Conservation (phyloP, 345 rosid species). For the Hypericum perforatum region DNA sequence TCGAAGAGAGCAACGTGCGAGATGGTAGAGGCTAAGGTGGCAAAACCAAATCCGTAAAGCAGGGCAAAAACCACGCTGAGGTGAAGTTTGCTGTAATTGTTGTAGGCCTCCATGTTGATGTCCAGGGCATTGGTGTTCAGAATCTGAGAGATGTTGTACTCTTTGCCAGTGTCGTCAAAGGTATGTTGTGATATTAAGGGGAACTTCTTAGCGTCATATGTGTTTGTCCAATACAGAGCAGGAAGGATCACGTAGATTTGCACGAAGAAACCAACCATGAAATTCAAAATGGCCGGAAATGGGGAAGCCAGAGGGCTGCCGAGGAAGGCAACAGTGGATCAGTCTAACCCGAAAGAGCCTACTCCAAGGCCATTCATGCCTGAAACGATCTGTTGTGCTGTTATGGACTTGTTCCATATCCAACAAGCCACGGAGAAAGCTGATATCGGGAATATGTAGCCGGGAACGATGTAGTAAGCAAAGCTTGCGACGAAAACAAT, state of each 20-base stretch:
- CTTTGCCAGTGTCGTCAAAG: not conserved
- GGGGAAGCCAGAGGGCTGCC: not conserved
- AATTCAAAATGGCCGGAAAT: not conserved
- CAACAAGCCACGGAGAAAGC: too few relatives aligned
- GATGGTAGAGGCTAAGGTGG: slow-evolving; percentile 1
- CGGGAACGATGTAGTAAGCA: too few relatives aligned
- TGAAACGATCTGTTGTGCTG: too few relatives aligned
- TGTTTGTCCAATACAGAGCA: not conserved
- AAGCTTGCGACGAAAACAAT: too few relatives aligned
- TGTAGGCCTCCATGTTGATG: not conserved
- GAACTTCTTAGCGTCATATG: not conserved
- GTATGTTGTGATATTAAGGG: not conserved
- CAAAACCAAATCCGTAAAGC: not conserved
- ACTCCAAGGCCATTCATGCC: too few relatives aligned
- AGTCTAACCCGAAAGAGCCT: slow-evolving; percentile 4
- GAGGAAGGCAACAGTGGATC: not conserved
- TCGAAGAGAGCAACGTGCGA: slow-evolving; percentile 4
- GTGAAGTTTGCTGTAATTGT: not conserved
- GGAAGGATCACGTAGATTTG: not conserved
- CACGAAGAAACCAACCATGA: not conserved
- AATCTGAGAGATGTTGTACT: not conserved
- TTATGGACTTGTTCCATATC: too few relatives aligned
- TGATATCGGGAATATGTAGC: too few relatives aligned
- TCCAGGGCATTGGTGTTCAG: not conserved
- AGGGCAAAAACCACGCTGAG: not conserved